Evolutionary conservation across 2,329 filamentous ascomycete species (phyloP), one percentile per base, ranked within the genome.

Genomic region (Colletotrichum sidae): DNA sequence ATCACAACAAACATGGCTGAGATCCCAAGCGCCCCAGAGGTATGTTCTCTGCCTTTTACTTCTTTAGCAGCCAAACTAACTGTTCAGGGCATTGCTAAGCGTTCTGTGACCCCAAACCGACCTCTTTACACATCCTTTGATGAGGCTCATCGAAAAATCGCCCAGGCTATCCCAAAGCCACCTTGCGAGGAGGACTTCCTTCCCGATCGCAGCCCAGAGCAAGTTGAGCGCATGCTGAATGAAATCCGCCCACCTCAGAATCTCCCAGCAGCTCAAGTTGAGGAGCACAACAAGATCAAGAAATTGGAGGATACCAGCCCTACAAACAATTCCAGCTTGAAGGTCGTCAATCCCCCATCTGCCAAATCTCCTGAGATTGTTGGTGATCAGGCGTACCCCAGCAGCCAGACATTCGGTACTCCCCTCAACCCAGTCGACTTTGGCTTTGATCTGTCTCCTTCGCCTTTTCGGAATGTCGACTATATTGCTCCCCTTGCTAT

Each of bases 81-180:
- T 37, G 4, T 10, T 15, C 37, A 68, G 67, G 46, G 37, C 35
- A 39, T 17, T 42, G 15, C 49, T 9, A 64, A 67, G 59, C 64
- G 67, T 8, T 67, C 58, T 8, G 39, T 68, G 17, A 68, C 67
- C 4, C 67, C 67, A 1, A 68, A 67, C 25, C 59, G 59, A 13
- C 38, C 65, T 25, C 45, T 68, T 5, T 68, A 67, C 17, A 41
- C 37, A 13, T 68, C 67, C 6, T 67, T 67, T 35, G 51, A 50
- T 6, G 67, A 68, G 35, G 67, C 67, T 33, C 64, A 68, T 37
- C 58, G 59, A 17, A 58, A 63, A 25, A 67, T 68, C 25, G 59
- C 65, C 11, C 64, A 49, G 6, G 37, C 39, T 25, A 58, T 51
- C 39, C 55, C 55, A 7, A 67, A 44, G 37, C 34, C 44, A 11